phyloP scores from a whole-genome alignment of 2,329 filamentous ascomycete genomes.

The Diplodia corticola region DNA sequence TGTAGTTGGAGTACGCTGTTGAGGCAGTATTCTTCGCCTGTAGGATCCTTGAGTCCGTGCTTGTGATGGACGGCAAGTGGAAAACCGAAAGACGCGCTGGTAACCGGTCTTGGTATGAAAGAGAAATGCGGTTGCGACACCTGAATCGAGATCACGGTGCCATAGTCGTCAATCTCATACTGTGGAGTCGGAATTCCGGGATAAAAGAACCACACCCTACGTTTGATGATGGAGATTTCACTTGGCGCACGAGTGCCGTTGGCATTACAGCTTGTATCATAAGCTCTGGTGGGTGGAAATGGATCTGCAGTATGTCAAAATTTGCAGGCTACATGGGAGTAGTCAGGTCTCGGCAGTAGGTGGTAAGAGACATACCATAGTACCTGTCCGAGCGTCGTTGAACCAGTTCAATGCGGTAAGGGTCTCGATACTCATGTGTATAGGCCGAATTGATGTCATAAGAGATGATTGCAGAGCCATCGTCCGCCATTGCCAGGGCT shows the following conservation, averaged over 20 bases:
- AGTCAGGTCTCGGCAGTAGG: not conserved
- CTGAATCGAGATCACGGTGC: not conserved
- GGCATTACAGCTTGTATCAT: not conserved
- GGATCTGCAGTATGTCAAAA: not conserved
- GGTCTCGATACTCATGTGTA: not conserved
- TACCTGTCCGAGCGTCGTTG: conserved; percentile 2
- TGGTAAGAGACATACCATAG: not conserved
- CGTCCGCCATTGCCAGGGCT: not conserved
- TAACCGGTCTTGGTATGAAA: not conserved
- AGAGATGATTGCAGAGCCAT: conserved; percentile 4
- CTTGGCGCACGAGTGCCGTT: not conserved
- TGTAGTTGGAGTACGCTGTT: conserved; percentile 24
- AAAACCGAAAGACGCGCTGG: conserved; percentile 2
- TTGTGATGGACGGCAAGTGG: conserved; percentile 5
- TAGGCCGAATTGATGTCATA: not conserved
- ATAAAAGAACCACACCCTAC: conserved; percentile 1
- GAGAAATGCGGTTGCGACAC: not conserved
- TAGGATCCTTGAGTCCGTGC: not conserved
- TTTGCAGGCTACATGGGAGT: not conserved
- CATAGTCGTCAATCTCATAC: conserved; percentile 19
- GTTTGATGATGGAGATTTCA: not conserved
- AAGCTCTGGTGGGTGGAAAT: not conserved
- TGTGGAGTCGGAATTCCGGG: conserved; percentile 12
- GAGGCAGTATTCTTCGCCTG: not conserved
- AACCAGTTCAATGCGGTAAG: not conserved